phyloP scores from a whole-genome alignment of 1,284 basidiomycete species.

The Sanghuangporus sanghuang region DNA sequence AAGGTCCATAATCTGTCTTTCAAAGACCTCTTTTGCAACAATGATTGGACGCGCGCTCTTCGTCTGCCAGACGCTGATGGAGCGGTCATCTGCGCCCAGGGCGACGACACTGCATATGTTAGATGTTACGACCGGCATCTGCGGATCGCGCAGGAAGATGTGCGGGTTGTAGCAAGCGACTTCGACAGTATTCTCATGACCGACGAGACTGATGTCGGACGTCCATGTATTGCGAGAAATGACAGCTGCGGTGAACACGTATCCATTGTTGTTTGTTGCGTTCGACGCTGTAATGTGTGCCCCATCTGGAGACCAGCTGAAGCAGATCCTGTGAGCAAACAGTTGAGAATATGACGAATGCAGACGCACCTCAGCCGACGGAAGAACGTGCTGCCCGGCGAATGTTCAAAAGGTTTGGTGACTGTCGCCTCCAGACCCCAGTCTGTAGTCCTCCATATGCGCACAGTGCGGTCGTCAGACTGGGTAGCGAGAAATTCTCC shows the following conservation, averaged over 20 bases:
- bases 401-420: slow-evolving; percentile 87
- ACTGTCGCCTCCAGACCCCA: slow-evolving; percentile 87
- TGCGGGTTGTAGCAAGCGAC: slow-evolving; percentile 92
- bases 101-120: slow-evolving; percentile 87
- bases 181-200: slow-evolving; percentile 97
- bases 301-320: slow-evolving; percentile 98
- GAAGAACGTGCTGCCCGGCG: slow-evolving; percentile 95
- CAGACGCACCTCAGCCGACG: slow-evolving; percentile 72
- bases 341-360: not conserved
- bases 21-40: slow-evolving; percentile 92
- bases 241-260: slow-evolving; percentile 95
- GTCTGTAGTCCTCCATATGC: slow-evolving; percentile 93
- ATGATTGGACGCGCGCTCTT: slow-evolving; percentile 85
- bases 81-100: slow-evolving; percentile 84
- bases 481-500: slow-evolving; percentile 96
- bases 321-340: slow-evolving; percentile 5
- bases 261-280: slow-evolving; percentile 92
- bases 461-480: slow-evolving; percentile 94
- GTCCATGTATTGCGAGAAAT: slow-evolving; percentile 86
- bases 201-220: slow-evolving; percentile 89
- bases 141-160: slow-evolving; percentile 79
- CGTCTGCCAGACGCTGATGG: slow-evolving; percentile 91
- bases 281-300: slow-evolving; percentile 96
- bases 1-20: slow-evolving; percentile 91
- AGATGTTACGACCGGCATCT: slow-evolving; percentile 56